Percentiles rank a stretch among this genome's conserved stretches.
Evolutionary conservation across 2,329 filamentous ascomycete species (phyloP).

Genomic region (Drechslera avenae): DNA sequence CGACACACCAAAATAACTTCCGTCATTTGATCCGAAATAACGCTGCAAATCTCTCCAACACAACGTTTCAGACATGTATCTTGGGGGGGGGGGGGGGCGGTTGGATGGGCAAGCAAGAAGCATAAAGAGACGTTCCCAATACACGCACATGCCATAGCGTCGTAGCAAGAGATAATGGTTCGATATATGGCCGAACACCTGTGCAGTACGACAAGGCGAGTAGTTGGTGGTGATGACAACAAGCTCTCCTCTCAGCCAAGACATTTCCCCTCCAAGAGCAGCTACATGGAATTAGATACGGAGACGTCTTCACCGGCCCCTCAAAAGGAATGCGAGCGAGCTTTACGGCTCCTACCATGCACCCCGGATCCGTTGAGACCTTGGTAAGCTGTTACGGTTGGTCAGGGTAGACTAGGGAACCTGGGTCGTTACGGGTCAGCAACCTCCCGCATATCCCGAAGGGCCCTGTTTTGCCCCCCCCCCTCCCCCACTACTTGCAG

Average conservation of each 20-base stretch:
- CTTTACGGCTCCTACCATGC: slow-evolving; percentile 15
- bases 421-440: slow-evolving; percentile 11
- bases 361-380: slow-evolving; percentile 27
- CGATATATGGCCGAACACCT: neutral
- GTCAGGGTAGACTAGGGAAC: neutral
- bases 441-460: slow-evolving; percentile 8
- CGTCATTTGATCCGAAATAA: neutral
- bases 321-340: slow-evolving; percentile 14
- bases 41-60: neutral
- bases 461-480: neutral
- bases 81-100: no score
- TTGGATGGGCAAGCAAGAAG: no score
- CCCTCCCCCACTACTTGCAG: neutral
- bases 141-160: no score
- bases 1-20: no score
- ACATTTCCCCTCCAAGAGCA: neutral
- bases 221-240: slow-evolving; percentile 3
- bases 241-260: neutral
- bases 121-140: no score
- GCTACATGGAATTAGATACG: neutral
- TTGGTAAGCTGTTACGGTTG: slow-evolving; percentile 5
- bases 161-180: no score
- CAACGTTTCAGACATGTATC: no score
- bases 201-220: neutral
- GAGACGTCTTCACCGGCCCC: slow-evolving; percentile 1